Evolutionary conservation across 208 protist genomes (phyloP).

Genomic region (Trypanosoma grayi): DNA sequence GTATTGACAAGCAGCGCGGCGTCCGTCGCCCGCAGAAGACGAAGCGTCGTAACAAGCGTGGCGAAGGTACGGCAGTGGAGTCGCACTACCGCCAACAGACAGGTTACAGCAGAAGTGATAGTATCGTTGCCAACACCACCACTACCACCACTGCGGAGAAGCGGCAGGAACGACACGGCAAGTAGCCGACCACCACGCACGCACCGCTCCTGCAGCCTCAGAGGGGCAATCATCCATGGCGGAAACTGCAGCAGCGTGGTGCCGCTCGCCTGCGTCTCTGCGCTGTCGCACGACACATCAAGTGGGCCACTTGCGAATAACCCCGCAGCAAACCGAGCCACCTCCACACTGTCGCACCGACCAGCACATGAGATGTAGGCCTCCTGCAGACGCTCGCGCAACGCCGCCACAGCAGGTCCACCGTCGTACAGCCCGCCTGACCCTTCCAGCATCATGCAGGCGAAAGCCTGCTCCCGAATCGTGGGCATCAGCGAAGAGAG

Average conservation of each 20-base stretch:
- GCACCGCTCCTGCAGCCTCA: slow-evolving; percentile 14
- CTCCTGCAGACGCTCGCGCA: slow-evolving; percentile 1
- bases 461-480: slow-evolving; percentile 3
- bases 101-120: not conserved
- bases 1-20: slow-evolving; percentile 6
- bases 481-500: not conserved
- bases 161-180: slow-evolving; percentile 13
- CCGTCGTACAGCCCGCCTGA: too few species aligned
- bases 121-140: not conserved
- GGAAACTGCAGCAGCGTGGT: not conserved
- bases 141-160: not conserved
- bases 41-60: slow-evolving; percentile 19
- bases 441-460: slow-evolving; percentile 22
- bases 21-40: slow-evolving; percentile 1
- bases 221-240: slow-evolving; percentile 20
- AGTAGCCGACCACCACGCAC: slow-evolving; percentile 5
- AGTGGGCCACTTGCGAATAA: not conserved
- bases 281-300: not conserved
- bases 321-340: slow-evolving; percentile 14
- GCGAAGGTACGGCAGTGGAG: slow-evolving; percentile 27
- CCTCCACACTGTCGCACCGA: slow-evolving; percentile 19
- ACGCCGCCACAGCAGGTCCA: not conserved
- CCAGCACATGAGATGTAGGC: not conserved
- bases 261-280: not conserved
- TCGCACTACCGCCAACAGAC: slow-evolving; percentile 10